phyloP scores from a whole-genome alignment of 2,329 filamentous ascomycete genomes.

The Cytospora schulzeri region DNA sequence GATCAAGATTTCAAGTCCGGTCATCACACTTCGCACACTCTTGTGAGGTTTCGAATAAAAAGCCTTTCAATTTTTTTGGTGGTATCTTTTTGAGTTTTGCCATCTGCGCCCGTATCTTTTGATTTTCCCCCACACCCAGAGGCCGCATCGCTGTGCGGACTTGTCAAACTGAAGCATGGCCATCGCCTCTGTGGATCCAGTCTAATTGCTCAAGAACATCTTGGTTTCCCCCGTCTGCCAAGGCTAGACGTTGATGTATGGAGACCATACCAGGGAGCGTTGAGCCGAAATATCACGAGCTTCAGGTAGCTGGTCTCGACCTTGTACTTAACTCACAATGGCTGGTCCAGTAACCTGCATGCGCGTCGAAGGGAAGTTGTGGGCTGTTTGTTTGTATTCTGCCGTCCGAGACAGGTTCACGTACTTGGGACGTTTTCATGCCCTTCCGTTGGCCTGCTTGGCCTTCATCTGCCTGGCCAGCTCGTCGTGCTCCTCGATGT shows the following conservation, averaged over 20 bases:
- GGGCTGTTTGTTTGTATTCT: background rate
- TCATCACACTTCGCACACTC: background rate
- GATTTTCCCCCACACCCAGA: background rate
- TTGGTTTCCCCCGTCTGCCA: background rate
- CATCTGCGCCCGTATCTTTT: background rate
- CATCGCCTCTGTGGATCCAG: background rate
- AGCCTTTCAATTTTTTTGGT: background rate
- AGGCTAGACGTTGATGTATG: background rate
- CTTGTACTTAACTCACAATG: background rate
- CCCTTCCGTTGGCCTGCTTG: constrained; percentile 24
- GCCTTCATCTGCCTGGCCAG: constrained; percentile 56
- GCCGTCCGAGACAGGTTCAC: constrained; percentile 9
- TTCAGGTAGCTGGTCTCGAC: background rate
- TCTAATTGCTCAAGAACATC: background rate
- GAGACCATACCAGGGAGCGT: background rate
- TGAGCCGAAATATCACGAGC: background rate
- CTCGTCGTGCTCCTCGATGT: constrained; percentile 90
- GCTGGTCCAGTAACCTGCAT: background rate
- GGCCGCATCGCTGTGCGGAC: background rate
- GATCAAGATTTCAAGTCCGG: background rate
- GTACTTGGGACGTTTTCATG: constrained; percentile 8
- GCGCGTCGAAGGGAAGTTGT: background rate
- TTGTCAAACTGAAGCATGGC: background rate
- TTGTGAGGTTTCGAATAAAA: background rate
- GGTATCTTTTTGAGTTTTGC: background rate